phyloP scores from a whole-genome alignment of 805 yeast species.

The Spathaspora girioi region DNA sequence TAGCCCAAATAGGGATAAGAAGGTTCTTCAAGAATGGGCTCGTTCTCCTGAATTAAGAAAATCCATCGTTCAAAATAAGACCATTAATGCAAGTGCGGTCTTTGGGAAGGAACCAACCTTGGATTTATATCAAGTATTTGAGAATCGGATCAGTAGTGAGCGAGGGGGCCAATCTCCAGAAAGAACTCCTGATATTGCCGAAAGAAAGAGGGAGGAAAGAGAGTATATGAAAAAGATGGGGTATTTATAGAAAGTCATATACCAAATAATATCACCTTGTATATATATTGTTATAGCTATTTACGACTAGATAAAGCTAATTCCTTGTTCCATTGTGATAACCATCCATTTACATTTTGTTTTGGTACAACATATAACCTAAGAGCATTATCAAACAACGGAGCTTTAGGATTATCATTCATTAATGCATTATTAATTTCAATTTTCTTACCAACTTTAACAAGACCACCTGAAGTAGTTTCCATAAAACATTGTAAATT shows the following conservation, averaged over 20 bases:
- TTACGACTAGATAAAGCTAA: slow-evolving; percentile 48
- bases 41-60: slow-evolving; percentile 31
- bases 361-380: slow-evolving; percentile 80
- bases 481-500: slow-evolving; percentile 76
- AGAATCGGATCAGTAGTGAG: slow-evolving; percentile 25
- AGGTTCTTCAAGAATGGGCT: slow-evolving; percentile 35
- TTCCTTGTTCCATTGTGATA: slow-evolving; percentile 60
- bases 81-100: slow-evolving; percentile 59
- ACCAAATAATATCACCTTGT: neutral
- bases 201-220: slow-evolving; percentile 38
- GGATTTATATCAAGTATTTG: slow-evolving; percentile 65
- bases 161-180: slow-evolving; percentile 56
- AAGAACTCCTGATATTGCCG: slow-evolving; percentile 37
- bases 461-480: slow-evolving; percentile 77
- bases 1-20: slow-evolving; percentile 13
- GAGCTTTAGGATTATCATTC: slow-evolving; percentile 61
- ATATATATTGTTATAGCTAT: neutral
- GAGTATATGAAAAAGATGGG: slow-evolving; percentile 48
- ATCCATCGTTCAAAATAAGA: slow-evolving; percentile 21
- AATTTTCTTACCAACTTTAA: slow-evolving; percentile 78
- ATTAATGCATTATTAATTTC: slow-evolving; percentile 62
- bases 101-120: slow-evolving; percentile 75
- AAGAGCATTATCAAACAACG: slow-evolving; percentile 71
- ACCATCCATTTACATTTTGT: slow-evolving; percentile 60
- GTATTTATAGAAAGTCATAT: slow-evolving; percentile 11